Evolutionary conservation across 345 rosid genomes (phyloP), one percentile per base, ranked within the genome.

Genomic region (Rhodamnia rubescens): DNA sequence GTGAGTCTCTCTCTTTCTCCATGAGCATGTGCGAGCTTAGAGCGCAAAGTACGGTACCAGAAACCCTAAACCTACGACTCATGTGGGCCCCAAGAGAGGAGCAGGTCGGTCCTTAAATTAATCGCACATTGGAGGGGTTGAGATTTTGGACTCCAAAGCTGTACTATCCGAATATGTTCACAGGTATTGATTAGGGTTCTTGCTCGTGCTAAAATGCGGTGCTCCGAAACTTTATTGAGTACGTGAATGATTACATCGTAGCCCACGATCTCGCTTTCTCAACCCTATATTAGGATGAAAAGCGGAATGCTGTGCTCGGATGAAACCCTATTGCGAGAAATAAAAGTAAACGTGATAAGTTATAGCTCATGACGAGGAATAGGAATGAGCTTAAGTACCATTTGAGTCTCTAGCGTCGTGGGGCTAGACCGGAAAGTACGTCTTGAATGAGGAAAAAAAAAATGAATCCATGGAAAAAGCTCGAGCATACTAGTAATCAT

Each of bases 11-110:
- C 54, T 44, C 55, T 51, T 82, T 82, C 84, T 53, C 16, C 84
- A 20, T 40, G 2, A 16, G 61, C 84, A 82, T 82, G 84, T 82
- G 84, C 47, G 20, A 18, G 78, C 61, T 82, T 29, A 20, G 84
- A 82, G 58, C 84, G 84, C 84, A 82, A 82, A 82, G 59, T 82
- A 27, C 84, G 84, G 84, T 52, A 53, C 55, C 84, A 32, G 84
- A 52, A 82, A 82, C 59, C 56, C 84, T 54, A 27, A n/a, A 16
- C 53, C 58, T 82, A 50, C 53, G 22, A 82, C 58, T 54, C 84
- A 14, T 18, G 78, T 69, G 78, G 75, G 7, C 78, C 78, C 78
- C 78, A 9, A 11, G 52, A 50, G 52, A 50, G 36, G 78, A 36
- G 78, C 78, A 69, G 78, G 78, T 69, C 20, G 47, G 24, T 32